phyloP scores from a whole-genome alignment of 2,329 filamentous ascomycete species.

The Calcarisporium arbuscula region DNA sequence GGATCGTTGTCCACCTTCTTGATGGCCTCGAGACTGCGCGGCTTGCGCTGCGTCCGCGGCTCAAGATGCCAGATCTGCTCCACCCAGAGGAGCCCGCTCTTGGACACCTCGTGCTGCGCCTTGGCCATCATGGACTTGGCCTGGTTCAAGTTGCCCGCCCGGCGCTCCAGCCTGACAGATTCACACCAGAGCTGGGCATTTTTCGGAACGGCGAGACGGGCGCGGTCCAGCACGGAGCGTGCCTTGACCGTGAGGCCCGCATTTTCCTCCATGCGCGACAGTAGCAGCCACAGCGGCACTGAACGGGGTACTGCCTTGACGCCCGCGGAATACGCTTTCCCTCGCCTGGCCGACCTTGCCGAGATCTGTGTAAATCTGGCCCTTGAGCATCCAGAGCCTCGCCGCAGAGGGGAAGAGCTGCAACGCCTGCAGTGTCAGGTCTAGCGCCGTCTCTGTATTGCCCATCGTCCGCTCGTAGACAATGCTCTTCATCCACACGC shows the following conservation, averaged over 20 bases:
- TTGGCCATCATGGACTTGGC: slow-evolving; percentile 91
- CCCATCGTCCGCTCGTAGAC: slow-evolving; percentile 85
- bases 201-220: slow-evolving; percentile 80
- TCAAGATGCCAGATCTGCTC: slow-evolving; percentile 97
- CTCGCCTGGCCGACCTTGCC: slow-evolving; percentile 76
- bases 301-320: slow-evolving; percentile 81
- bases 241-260: slow-evolving; percentile 82
- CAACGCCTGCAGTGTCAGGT: slow-evolving; percentile 80
- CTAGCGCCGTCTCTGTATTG: slow-evolving; percentile 72
- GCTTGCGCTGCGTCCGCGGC: slow-evolving; percentile 83
- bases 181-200: slow-evolving; percentile 83
- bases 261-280: slow-evolving; percentile 80
- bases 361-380: slow-evolving; percentile 87
- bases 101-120: slow-evolving; percentile 85
- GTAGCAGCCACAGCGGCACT: slow-evolving; percentile 83
- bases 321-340: slow-evolving; percentile 81
- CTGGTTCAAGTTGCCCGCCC: slow-evolving; percentile 74
- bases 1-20: slow-evolving; percentile 95
- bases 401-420: slow-evolving; percentile 77
- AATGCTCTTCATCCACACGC: slow-evolving; percentile 95
- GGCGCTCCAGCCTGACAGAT: slow-evolving; percentile 85
- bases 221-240: slow-evolving; percentile 86
- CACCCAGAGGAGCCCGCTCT: slow-evolving; percentile 80
- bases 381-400: slow-evolving; percentile 98
- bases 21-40: slow-evolving; percentile 86